A percentile compares a stretch with the other conserved stretches of the same genome.
These are phyloP conservation scores for Bacterosira constricta DNA, from an alignment of 108 stramenopile genomes.

Conservation along the genomic window DNA sequence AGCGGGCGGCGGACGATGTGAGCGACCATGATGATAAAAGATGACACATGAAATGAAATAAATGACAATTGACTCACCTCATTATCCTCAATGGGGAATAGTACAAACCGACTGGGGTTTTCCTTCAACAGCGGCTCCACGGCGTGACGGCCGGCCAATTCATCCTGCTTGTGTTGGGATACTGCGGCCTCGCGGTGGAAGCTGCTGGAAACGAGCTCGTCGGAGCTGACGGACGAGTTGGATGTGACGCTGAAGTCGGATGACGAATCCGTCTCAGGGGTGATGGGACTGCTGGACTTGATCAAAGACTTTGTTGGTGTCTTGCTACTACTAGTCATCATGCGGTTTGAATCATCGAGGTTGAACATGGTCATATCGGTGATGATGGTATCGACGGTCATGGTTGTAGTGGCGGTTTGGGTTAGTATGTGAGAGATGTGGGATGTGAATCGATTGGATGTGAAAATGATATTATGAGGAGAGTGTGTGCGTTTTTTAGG, in stretches of 20 bases:
- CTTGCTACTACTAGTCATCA: neutral
- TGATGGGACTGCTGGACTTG: neutral
- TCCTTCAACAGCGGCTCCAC: slow-evolving; percentile 76
- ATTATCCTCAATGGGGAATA: slow-evolving; percentile 98
- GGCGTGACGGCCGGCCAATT: slow-evolving; percentile 58
- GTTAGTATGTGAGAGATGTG: too few relatives aligned
- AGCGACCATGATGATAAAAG: neutral
- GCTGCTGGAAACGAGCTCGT: neutral
- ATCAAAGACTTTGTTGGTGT: slow-evolving; percentile 29
- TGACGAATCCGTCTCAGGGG: slow-evolving; percentile 10
- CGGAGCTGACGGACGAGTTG: slow-evolving; percentile 5
- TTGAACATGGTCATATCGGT: slow-evolving; percentile 35
- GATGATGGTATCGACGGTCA: slow-evolving; percentile 32
- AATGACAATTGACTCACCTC: slow-evolving; percentile 77
- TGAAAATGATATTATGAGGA: neutral
- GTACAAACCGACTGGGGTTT: slow-evolving; percentile 94
- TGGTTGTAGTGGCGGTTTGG: slow-evolving; percentile 16
- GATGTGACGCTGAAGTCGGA: slow-evolving; percentile 30
- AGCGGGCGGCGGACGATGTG: neutral
- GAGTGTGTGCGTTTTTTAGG: neutral
- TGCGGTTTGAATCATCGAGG: slow-evolving; percentile 38
- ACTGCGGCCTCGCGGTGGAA: slow-evolving; percentile 26
- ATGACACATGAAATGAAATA: slow-evolving; percentile 1
- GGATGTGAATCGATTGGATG: neutral
- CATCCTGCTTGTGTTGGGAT: slow-evolving; percentile 72